A percentile compares a stretch with the other conserved stretches of the same genome.
phyloP scores from a whole-genome alignment of 2,329 filamentous ascomycete genomes.

The Aspergillus ruber region DNA sequence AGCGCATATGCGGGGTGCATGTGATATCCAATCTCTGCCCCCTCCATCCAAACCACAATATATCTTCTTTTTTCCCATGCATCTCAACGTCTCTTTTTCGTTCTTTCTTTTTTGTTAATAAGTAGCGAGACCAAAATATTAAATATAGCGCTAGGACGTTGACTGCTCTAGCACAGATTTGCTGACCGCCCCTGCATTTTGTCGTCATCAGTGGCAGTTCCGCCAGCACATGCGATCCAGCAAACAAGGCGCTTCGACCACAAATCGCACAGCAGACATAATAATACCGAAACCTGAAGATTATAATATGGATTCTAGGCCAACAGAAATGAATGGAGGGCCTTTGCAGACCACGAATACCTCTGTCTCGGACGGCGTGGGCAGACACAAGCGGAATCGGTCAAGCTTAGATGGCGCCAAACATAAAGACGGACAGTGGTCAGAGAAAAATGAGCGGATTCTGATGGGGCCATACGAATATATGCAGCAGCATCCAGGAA shows the following conservation, averaged over 20 bases:
- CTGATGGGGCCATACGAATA: constrained; percentile 42
- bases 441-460: constrained; percentile 36
- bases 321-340: constrained; percentile 2
- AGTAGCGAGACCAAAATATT: too few species aligned
- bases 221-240: too few species aligned
- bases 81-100: background rate
- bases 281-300: background rate
- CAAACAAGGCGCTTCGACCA: too few species aligned
- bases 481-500: constrained; percentile 38
- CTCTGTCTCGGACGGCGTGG: background rate
- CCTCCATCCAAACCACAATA: background rate
- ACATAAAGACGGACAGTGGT: constrained; percentile 32
- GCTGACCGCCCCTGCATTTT: too few species aligned
- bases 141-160: too few species aligned
- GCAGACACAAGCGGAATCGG: constrained; percentile 27
- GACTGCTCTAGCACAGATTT: too few species aligned
- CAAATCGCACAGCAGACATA: too few species aligned
- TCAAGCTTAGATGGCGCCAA: constrained; percentile 35
- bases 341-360: constrained; percentile 17
- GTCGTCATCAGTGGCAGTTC: too few species aligned
- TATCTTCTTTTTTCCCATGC: background rate
- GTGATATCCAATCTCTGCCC: background rate
- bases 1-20: background rate
- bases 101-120: background rate
- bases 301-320: background rate